Evolutionary conservation across 306 rosid genomes (phyloP).

Genomic region (Malus sieversii): DNA sequence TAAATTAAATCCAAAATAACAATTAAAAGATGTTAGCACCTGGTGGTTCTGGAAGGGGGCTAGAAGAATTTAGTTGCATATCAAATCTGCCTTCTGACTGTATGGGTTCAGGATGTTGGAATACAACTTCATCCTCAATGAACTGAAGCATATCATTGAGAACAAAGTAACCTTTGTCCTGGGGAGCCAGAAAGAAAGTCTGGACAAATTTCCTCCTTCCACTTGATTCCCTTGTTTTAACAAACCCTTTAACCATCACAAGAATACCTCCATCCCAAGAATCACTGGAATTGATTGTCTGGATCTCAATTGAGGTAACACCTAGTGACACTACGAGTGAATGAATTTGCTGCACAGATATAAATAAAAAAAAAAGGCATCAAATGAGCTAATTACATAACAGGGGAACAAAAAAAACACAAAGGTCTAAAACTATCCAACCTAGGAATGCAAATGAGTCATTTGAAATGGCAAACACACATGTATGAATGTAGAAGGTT

Average conservation of each 20-base stretch:
- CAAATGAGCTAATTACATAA: not conserved
- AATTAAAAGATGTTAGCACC: constrained; percentile 35
- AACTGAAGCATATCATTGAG: constrained; percentile 83
- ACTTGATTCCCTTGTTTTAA: constrained; percentile 58
- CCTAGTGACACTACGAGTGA: constrained; percentile 48
- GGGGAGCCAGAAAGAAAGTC: constrained; percentile 88
- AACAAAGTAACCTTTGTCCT: constrained; percentile 82
- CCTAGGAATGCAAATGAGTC: not conserved
- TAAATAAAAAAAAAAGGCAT: not conserved
- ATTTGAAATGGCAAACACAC: not conserved
- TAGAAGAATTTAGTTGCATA: constrained; percentile 40
- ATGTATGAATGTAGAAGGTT: not conserved
- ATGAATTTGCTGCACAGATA: constrained; percentile 67
- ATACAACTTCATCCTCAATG: constrained; percentile 42
- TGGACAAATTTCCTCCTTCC: constrained; percentile 72
- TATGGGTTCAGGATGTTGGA: constrained; percentile 35
- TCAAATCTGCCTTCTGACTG: constrained; percentile 45
- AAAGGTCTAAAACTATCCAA: not conserved
- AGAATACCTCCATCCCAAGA: constrained; percentile 83
- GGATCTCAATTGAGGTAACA: constrained; percentile 65
- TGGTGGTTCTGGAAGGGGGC: constrained; percentile 51
- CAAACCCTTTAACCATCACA: constrained; percentile 81
- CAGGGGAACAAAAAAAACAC: not conserved
- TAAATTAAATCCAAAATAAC: not conserved
- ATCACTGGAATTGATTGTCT: constrained; percentile 80